Percentiles rank a stretch among this genome's conserved stretches.
Evolutionary conservation across 495 filamentous ascomycete species (phyloP).

Genomic region (Penicillium chermesinum): DNA sequence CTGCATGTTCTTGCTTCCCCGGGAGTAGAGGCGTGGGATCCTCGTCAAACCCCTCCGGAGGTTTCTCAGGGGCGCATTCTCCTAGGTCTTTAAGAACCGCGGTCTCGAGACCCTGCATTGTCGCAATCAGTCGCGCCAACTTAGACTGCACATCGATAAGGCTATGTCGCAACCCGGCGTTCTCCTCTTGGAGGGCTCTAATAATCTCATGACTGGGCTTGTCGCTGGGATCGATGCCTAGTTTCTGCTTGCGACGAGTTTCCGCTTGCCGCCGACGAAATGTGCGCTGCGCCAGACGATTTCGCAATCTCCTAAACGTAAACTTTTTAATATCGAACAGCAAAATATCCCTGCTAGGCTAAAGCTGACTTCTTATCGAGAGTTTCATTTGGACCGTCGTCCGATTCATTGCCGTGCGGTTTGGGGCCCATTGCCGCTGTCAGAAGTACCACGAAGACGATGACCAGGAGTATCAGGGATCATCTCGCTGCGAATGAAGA

Average conservation of each 20-base stretch:
- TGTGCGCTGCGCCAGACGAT: slow-evolving; percentile 1
- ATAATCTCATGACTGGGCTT: slow-evolving; percentile 5
- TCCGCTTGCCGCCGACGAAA: slow-evolving; percentile 5
- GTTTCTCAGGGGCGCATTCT: too few species aligned
- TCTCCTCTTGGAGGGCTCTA: slow-evolving; percentile 4
- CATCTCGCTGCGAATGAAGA: too few species aligned
- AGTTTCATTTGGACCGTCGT: not conserved
- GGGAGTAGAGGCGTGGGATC: too few species aligned
- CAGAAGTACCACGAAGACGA: too few species aligned
- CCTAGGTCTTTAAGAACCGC: too few species aligned
- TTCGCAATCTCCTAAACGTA: not conserved
- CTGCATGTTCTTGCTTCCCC: too few species aligned
- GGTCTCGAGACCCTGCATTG: slow-evolving; percentile 2
- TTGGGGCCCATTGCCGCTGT: not conserved
- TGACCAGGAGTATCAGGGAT: too few species aligned
- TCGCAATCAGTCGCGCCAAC: slow-evolving; percentile 1
- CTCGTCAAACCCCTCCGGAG: too few species aligned
- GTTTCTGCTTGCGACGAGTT: slow-evolving; percentile 1
- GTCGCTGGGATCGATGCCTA: slow-evolving; percentile 2
- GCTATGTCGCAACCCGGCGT: not conserved
- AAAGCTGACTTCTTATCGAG: not conserved
- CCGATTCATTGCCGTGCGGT: not conserved
- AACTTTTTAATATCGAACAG: too few species aligned
- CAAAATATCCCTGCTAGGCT: not conserved
- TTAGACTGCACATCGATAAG: slow-evolving; percentile 7